phyloP scores from a whole-genome alignment of 768 basidiomycete genomes.

The Russula virescens region DNA sequence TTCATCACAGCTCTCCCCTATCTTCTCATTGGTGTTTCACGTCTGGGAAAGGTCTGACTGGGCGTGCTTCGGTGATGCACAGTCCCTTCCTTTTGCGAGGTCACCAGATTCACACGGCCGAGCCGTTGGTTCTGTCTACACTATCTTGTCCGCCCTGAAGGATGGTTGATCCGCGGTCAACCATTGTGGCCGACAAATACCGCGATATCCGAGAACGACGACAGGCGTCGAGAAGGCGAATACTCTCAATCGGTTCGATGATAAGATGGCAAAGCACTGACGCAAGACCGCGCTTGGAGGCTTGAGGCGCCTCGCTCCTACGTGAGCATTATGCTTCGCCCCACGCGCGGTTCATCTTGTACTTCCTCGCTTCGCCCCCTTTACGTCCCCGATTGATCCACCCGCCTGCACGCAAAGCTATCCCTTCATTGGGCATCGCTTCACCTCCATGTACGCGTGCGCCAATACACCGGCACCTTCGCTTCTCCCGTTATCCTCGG shows the following conservation, averaged over 20 bases:
- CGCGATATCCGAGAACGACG: slow-evolving; percentile 16
- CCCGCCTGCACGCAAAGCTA: slow-evolving; percentile 57
- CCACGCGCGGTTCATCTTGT: slow-evolving; percentile 49
- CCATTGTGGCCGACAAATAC: slow-evolving; percentile 16
- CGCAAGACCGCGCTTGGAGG: slow-evolving; percentile 59
- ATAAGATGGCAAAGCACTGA: slow-evolving; percentile 51
- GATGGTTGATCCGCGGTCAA: slow-evolving; percentile 21
- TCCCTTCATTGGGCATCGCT: slow-evolving; percentile 78
- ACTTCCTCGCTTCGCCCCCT: slow-evolving; percentile 28
- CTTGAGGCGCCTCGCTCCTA: slow-evolving; percentile 50
- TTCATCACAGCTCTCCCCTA: slow-evolving; percentile 7
- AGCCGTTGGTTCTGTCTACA: slow-evolving; percentile 13
- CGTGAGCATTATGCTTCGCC: slow-evolving; percentile 45
- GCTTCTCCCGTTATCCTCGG: slow-evolving; percentile 31
- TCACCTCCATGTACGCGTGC: slow-evolving; percentile 44
- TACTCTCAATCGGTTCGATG: slow-evolving; percentile 47
- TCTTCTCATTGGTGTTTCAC: slow-evolving; percentile 16
- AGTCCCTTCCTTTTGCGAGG: slow-evolving; percentile 16
- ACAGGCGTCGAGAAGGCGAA: slow-evolving; percentile 45
- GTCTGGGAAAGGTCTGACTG: slow-evolving; percentile 16
- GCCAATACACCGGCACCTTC: slow-evolving; percentile 70
- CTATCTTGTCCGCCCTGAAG: slow-evolving; percentile 16
- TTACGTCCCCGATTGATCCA: slow-evolving; percentile 42
- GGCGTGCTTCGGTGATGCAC: slow-evolving; percentile 26
- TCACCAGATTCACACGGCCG: slow-evolving; percentile 20